Base-by-base conservation (phyloP, 805 yeast species). In the Candida khao-thaluensis region DNA sequence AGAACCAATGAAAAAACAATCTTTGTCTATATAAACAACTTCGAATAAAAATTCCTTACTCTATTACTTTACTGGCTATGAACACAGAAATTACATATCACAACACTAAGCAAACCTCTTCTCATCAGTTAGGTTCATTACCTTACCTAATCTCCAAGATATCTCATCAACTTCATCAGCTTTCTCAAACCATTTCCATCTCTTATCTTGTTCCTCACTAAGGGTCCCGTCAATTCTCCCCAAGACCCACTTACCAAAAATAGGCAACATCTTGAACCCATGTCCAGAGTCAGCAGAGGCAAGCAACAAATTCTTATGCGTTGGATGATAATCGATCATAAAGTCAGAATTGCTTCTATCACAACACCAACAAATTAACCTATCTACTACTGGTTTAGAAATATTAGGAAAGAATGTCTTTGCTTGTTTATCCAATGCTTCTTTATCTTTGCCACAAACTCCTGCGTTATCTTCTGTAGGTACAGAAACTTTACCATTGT, bases 281-380 rank as follows among this genome's bases (percentile, higher is more conserved):
- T 66, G 72, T 0, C 69, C 69, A 2, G 68, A 61, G 38, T 65
- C 71, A 16, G 70, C 72, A 26, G 64, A 56, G n/a, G 61, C 61
- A 5, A 63, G 58, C 20, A 58, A 53, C 9, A 64, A 48, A 17
- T 59, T 55, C 5, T 39, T 43, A 29, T 52, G 50, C 17, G 54
- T 39, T 0, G 71, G 72, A 38, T 56, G 54, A 29, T 52, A 56
- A 16, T 62, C 63, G 23, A 66, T 59, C 11, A 66, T 38, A 38
- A 56, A 63, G 30, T 66, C 65, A 29, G 59, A 57, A 35, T 60
- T 62, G 7, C 44, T 43, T 4, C 63, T 53, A 41, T 64, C 69
- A 4, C 64, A 56, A 40, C 62, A 60, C 70, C 69, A 66, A 37
- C 55, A 51, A 3, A 49, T 49, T 34, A 50, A 45, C 12, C 42